Percentiles rank a stretch among this genome's conserved stretches.
phyloP scores from a whole-genome alignment of 192 early-diverging fungal genomes.

The Coemansia nantahalensis region DNA sequence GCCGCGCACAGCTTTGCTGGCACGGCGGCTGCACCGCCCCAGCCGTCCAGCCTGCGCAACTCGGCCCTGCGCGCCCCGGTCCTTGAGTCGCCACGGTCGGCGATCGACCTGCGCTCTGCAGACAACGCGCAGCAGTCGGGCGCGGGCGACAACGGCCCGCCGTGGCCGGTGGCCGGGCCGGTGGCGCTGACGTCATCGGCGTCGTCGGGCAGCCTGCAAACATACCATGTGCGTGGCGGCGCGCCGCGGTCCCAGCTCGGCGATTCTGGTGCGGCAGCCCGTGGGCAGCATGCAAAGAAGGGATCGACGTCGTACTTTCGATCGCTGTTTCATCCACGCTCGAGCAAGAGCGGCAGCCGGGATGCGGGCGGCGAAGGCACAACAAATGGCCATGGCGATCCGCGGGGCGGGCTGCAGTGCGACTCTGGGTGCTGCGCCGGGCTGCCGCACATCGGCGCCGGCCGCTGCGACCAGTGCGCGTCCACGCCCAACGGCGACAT shows the following conservation, averaged over 20 bases:
- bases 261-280: background rate
- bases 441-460: slow-evolving; percentile 5
- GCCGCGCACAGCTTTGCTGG: slow-evolving; percentile 1
- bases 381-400: too few species aligned
- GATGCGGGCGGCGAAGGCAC: slow-evolving; percentile 13
- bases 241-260: background rate
- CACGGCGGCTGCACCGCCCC: slow-evolving; percentile 21
- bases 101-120: slow-evolving; percentile 26
- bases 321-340: slow-evolving; percentile 47
- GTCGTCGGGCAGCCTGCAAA: slow-evolving; percentile 5
- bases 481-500: slow-evolving; percentile 46
- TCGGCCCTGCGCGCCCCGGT: slow-evolving; percentile 21
- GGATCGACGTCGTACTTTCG: slow-evolving; percentile 48
- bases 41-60: slow-evolving; percentile 33
- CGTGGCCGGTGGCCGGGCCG: slow-evolving; percentile 1
- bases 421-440: background rate
- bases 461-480: slow-evolving; percentile 7
- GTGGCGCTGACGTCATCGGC: slow-evolving; percentile 3
- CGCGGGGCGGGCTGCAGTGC: slow-evolving; percentile 13
- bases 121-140: background rate
- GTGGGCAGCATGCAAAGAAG: slow-evolving; percentile 35
- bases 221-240: background rate
- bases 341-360: slow-evolving; percentile 21
- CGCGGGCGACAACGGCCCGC: background rate
- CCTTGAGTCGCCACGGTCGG: slow-evolving; percentile 28